phyloP scores from a whole-genome alignment of 495 filamentous ascomycete species.

The Cercophora sp. region DNA sequence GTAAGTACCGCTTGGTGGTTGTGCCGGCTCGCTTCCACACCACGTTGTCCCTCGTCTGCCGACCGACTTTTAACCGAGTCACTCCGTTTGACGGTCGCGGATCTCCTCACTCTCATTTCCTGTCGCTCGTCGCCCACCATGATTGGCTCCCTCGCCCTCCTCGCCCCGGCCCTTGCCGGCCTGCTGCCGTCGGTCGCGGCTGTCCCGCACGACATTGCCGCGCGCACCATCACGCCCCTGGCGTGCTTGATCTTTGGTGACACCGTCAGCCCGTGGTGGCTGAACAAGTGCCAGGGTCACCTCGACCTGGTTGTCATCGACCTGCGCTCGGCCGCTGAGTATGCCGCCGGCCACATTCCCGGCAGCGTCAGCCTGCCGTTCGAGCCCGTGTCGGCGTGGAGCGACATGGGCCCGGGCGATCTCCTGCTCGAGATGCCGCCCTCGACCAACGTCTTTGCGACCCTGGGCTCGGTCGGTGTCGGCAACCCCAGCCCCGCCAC shows the following conservation, averaged over 20 bases:
- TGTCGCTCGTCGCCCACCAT: no score
- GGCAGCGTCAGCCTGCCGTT: conserved; percentile 17
- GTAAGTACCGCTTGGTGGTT: no score
- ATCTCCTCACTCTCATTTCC: no score
- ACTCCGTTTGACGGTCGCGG: no score
- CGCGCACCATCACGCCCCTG: conserved; percentile 20
- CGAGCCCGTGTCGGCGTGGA: conserved; percentile 23
- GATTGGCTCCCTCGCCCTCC: conserved; percentile 3
- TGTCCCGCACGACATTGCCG: not conserved
- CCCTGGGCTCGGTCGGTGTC: conserved; percentile 18
- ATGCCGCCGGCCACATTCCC: conserved; percentile 20
- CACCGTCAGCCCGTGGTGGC: conserved; percentile 20
- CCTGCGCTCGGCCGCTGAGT: conserved; percentile 18
- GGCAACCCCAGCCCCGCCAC: conserved; percentile 16
- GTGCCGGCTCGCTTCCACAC: no score
- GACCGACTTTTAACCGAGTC: no score
- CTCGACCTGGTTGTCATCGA: conserved; percentile 19
- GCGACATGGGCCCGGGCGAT: conserved; percentile 17
- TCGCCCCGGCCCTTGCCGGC: conserved; percentile 1
- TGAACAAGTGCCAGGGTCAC: conserved; percentile 14
- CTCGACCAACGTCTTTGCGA: conserved; percentile 10
- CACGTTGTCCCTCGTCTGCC: no score
- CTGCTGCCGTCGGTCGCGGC: not conserved
- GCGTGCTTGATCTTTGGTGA: conserved; percentile 17
- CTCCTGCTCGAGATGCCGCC: conserved; percentile 21